Conservation (phyloP, 495 filamentous ascomycete genomes). For the Astrocystis sublimbata region DNA sequence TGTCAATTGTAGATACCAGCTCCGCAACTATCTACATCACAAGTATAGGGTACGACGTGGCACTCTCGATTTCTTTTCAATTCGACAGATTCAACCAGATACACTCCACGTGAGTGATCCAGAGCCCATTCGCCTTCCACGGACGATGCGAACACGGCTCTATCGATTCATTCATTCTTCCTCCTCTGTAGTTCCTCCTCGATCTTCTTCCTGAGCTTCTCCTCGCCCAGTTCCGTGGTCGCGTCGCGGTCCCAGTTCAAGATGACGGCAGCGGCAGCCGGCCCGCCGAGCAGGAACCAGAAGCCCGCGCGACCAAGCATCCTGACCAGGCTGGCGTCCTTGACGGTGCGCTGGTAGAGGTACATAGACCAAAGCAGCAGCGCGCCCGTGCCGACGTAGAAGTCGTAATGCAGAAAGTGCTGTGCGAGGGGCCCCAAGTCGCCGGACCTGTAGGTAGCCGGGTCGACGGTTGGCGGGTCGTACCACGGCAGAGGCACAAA, state of each 20-base stretch:
- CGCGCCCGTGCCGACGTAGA: constrained; percentile 52
- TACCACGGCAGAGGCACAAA: constrained; percentile 30
- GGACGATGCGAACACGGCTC: no score
- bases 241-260: constrained; percentile 62
- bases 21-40: no score
- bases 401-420: constrained; percentile 60
- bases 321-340: constrained; percentile 34
- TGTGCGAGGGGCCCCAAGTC: constrained; percentile 52
- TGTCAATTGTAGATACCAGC: no score
- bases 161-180: background rate
- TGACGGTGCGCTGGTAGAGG: constrained; percentile 42
- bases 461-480: constrained; percentile 25
- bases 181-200: constrained; percentile 23
- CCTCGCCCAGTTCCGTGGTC: constrained; percentile 37
- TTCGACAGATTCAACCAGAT: no score
- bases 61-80: background rate
- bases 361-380: constrained; percentile 58
- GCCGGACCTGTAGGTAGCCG: constrained; percentile 35
- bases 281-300: constrained; percentile 50
- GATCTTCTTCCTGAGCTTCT: constrained; percentile 16
- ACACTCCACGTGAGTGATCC: background rate
- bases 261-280: constrained; percentile 50
- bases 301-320: constrained; percentile 40
- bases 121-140: background rate
- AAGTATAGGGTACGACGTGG: no score